phyloP scores from a whole-genome alignment of 768 basidiomycete genomes.

The Tylopilus sp. region DNA sequence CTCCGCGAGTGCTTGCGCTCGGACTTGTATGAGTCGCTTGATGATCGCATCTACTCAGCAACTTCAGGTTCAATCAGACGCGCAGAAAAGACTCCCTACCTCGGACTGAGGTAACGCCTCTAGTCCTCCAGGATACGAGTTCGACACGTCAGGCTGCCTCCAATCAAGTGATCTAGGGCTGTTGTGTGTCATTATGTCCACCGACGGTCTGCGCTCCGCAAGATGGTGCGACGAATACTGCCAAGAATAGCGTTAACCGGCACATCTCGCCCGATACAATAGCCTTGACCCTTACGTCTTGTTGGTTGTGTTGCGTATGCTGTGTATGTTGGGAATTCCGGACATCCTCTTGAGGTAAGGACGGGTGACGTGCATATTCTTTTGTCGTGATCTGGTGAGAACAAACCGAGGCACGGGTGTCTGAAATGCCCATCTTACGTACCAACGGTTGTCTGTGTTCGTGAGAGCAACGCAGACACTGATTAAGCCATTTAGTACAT shows the following conservation, averaged over 20 bases:
- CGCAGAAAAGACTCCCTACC: conserved; percentile 21
- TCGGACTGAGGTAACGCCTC: conserved; percentile 34
- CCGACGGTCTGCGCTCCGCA: conserved; percentile 30
- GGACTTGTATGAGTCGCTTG: conserved; percentile 37
- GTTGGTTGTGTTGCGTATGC: conserved; percentile 28
- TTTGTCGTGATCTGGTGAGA: conserved; percentile 23
- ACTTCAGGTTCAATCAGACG: conserved; percentile 25
- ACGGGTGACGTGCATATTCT: conserved; percentile 33
- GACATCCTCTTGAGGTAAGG: conserved; percentile 30
- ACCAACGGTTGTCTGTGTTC: conserved; percentile 34
- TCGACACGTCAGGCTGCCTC: conserved; percentile 33
- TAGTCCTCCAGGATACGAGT: conserved; percentile 25
- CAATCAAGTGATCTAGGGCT: conserved; percentile 33
- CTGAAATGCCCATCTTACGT: conserved; percentile 21
- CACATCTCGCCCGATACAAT: conserved; percentile 10
- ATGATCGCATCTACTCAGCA: conserved; percentile 35
- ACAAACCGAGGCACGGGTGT: conserved; percentile 5
- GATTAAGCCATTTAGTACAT: conserved; percentile 16
- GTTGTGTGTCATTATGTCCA: conserved; percentile 33
- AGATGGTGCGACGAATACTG: conserved; percentile 34
- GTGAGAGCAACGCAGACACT: conserved; percentile 35
- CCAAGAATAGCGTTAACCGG: conserved; percentile 20
- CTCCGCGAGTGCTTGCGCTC: conserved; percentile 59
- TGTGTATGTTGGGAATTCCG: conserved; percentile 30
- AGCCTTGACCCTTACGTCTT: conserved; percentile 30